Conservation (phyloP, 129 eudicot genomes). For the Apium graveolens region DNA sequence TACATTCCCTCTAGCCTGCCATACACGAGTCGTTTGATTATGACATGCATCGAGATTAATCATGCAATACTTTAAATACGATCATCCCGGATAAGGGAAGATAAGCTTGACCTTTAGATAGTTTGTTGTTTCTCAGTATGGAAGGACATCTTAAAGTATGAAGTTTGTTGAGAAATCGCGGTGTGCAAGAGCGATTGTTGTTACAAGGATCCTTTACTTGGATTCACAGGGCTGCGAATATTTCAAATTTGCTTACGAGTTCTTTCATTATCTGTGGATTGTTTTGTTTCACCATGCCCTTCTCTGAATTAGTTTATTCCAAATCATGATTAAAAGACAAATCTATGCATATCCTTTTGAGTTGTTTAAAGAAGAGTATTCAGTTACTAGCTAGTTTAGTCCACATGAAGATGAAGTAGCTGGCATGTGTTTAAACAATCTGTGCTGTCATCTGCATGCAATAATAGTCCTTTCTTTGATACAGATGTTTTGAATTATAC, state of each 20-base stretch:
- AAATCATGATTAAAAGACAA: background rate
- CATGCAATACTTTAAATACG: background rate
- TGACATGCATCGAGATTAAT: background rate
- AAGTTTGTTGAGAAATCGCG: background rate
- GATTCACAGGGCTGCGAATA: background rate
- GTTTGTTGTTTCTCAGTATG: constrained; percentile 1
- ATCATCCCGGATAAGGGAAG: background rate
- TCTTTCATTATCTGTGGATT: background rate
- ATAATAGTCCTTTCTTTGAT: background rate
- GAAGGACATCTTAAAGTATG: background rate
- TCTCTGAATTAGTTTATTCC: background rate
- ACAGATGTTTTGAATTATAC: too few species aligned
- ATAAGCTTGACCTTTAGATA: background rate
- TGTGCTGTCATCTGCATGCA: constrained; percentile 14
- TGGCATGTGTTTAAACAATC: constrained; percentile 12
- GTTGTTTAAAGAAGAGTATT: background rate
- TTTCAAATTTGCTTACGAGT: constrained; percentile 4
- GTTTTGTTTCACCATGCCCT: background rate
- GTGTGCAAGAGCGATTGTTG: background rate
- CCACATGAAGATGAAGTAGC: constrained; percentile 12
- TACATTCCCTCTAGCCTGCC: background rate
- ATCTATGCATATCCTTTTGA: constrained; percentile 1
- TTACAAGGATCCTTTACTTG: constrained; percentile 11
- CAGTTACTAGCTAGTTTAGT: constrained; percentile 3
- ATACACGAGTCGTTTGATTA: background rate